Evolutionary conservation across 345 rosid genomes (phyloP).

Genomic region (Punica granatum): DNA sequence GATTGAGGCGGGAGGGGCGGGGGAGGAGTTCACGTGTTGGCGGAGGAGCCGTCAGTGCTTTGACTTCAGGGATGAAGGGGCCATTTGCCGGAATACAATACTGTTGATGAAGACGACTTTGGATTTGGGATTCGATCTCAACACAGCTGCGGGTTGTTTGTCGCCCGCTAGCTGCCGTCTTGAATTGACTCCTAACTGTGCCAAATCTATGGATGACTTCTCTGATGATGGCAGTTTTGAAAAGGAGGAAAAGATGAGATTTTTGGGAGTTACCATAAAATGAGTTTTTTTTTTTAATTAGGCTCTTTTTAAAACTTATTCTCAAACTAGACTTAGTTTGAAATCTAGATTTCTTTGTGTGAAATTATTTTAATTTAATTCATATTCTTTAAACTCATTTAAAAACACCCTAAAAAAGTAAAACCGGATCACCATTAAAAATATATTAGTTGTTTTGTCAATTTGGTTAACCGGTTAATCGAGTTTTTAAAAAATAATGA

Average conservation of each 20-base stretch:
- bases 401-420: no score
- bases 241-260: not conserved
- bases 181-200: not conserved
- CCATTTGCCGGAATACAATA: not conserved
- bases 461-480: no score
- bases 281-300: no score
- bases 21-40: not conserved
- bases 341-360: no score
- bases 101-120: not conserved
- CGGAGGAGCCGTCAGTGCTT: not conserved
- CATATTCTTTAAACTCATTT: no score
- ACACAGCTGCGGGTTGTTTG: not conserved
- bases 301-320: no score
- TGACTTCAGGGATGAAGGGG: not conserved
- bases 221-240: not conserved
- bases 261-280: no score
- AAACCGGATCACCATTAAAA: no score
- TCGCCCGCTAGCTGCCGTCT: not conserved
- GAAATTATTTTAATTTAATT: no score
- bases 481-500: no score
- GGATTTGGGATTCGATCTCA: not conserved
- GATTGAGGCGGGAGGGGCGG: not conserved
- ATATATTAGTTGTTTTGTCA: no score
- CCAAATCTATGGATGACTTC: not conserved
- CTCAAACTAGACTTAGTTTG: no score